These are phyloP conservation scores for Cicer bijugum DNA, from an alignment of 306 rosid genomes.

Conservation along the genomic window DNA sequence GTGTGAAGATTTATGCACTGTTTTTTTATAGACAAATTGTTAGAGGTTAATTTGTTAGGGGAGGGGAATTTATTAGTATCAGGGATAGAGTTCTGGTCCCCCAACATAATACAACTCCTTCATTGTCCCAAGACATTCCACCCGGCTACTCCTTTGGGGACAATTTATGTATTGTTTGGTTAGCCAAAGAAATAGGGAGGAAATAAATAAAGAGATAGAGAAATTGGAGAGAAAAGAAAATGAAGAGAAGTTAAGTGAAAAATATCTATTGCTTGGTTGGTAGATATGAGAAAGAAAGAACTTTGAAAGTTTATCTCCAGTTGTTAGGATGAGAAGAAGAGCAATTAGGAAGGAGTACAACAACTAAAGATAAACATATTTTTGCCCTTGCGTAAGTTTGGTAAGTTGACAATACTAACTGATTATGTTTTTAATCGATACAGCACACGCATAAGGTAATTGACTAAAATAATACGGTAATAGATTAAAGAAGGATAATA, in stretches of 20 bases:
- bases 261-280: neutral
- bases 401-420: neutral
- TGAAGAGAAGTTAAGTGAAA: conserved; percentile 8
- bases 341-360: neutral
- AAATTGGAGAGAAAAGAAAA: conserved; percentile 22
- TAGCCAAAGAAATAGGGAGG: conserved; percentile 12
- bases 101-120: no score
- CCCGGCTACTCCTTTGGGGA: no score
- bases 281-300: neutral
- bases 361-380: neutral
- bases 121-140: no score
- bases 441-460: neutral
- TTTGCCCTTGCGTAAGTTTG: neutral
- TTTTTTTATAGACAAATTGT: no score
- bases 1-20: conserved; percentile 18
- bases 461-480: conserved; percentile 1
- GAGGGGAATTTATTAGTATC: no score
- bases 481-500: neutral
- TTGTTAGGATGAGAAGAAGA: conserved; percentile 4
- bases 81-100: no score
- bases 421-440: neutral
- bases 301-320: neutral
- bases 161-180: neutral
- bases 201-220: neutral
- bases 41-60: no score